Evolutionary conservation across 1,284 basidiomycete species (phyloP).

Genomic region (Butyriboletus regius): DNA sequence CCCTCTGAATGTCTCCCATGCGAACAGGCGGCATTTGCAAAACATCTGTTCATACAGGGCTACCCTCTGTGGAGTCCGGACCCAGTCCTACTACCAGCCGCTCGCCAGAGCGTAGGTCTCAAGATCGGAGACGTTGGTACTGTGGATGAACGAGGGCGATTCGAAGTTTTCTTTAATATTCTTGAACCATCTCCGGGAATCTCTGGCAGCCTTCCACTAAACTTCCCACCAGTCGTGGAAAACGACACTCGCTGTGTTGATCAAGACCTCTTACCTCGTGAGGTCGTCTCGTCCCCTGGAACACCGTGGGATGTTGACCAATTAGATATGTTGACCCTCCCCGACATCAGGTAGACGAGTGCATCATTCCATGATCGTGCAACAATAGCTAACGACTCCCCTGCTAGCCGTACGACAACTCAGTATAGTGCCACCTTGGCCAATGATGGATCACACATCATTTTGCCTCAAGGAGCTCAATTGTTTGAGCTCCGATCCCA

Average conservation of each 20-base stretch:
- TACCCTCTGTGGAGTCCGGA: slow-evolving; percentile 8
- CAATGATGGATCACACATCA: neutral
- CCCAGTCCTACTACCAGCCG: neutral
- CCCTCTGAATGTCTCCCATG: too few relatives aligned
- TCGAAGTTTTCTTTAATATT: slow-evolving; percentile 6
- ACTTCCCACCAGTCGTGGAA: neutral
- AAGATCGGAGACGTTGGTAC: slow-evolving; percentile 5
- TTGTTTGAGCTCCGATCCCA: neutral
- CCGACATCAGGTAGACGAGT: neutral
- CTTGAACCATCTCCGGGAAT: neutral
- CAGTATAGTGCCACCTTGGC: neutral
- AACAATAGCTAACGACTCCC: too few relatives aligned
- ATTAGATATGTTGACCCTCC: neutral
- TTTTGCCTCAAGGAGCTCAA: slow-evolving; percentile 2
- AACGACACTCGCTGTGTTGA: neutral
- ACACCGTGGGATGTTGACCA: neutral
- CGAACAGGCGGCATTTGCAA: neutral
- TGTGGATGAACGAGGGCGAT: slow-evolving; percentile 1
- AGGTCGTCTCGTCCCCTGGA: slow-evolving; percentile 4
- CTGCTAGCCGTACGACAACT: too few relatives aligned
- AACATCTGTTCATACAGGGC: slow-evolving; percentile 1
- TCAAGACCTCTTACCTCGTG: neutral
- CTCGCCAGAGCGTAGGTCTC: neutral
- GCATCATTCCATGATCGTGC: too few relatives aligned
- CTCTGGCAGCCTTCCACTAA: neutral